These are phyloP conservation scores for Sequoia sempervirens DNA, from an alignment of 75 land plant species.

Conservation along the genomic window DNA sequence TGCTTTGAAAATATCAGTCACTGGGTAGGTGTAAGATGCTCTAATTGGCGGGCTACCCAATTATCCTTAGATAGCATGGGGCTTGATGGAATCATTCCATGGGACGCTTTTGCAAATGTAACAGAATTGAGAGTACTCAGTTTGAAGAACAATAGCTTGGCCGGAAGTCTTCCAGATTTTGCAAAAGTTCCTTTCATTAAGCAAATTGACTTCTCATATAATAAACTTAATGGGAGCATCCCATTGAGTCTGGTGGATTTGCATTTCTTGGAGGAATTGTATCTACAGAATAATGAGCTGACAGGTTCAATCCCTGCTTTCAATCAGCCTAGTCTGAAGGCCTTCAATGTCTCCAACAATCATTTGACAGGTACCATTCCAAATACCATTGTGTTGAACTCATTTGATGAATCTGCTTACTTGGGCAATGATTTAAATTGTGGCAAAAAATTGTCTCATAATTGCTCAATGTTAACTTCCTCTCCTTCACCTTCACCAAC, in stretches of 20 bases:
- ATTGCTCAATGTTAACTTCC: neutral
- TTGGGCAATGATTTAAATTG: neutral
- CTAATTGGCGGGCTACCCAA: slow-evolving; percentile 12
- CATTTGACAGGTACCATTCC: slow-evolving; percentile 55
- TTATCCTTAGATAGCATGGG: slow-evolving; percentile 38
- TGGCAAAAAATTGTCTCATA: neutral
- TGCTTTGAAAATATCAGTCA: slow-evolving; percentile 9
- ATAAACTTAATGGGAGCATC: slow-evolving; percentile 47
- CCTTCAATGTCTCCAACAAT: slow-evolving; percentile 48
- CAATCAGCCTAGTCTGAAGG: slow-evolving; percentile 3
- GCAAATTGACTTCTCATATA: slow-evolving; percentile 32
- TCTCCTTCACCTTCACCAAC: neutral
- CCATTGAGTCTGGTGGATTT: slow-evolving; percentile 28
- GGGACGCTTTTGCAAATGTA: slow-evolving; percentile 23
- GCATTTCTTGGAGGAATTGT: slow-evolving; percentile 22
- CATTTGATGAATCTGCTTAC: slow-evolving; percentile 5
- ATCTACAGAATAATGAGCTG: slow-evolving; percentile 42
- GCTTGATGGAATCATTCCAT: slow-evolving; percentile 32
- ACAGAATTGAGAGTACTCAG: slow-evolving; percentile 30
- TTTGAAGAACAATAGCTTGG: slow-evolving; percentile 37
- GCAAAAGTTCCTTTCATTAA: slow-evolving; percentile 11
- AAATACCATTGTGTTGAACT: slow-evolving; percentile 18
- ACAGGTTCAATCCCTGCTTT: slow-evolving; percentile 47
- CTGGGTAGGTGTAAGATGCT: slow-evolving; percentile 21
- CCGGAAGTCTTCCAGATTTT: slow-evolving; percentile 42